Evolutionary conservation across 768 basidiomycete genomes (phyloP), one percentile per base, ranked within the genome.

Genomic region (Strobilomyces confusus): DNA sequence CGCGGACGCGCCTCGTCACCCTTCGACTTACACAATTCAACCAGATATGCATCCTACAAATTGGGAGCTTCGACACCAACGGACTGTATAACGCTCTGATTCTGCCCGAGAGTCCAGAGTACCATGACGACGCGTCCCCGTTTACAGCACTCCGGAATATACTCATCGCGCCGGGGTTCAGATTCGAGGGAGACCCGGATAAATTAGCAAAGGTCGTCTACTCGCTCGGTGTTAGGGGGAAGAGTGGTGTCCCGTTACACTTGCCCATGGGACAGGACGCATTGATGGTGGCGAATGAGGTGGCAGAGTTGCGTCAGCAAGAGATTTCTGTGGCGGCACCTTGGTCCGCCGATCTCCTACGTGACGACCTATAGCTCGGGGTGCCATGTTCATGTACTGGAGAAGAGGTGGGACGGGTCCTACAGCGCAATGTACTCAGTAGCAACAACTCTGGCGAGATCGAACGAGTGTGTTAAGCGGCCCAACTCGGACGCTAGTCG

Each of bases 21-120:
- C 2, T 25, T 41, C 8, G 8, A 20, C 26, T 22, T n/a, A n/a
- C 38, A 26, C n/a, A n/a, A 22, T 12, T 11, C 45, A 14, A 26
- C 9, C n/a, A 65, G 59, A 54, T 65, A 36, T 58, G 58, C 42
- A 60, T 60, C 32, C 34, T 65, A 22, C 49, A 63, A 49, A 19
- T 55, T 4, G 61, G 64, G 26, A 41, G 41, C 38, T 65, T 64
- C 20, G 5, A 33, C 19, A 64, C 63, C 7, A 46, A 40, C 14
- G 50, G n/a, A 13, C 0, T 44, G 2, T 0, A 17, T 23, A 36
- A 44, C 20, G 25, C 38, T 9, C 26, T 12, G 7, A 1, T 56
- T 8, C 38, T 56, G 15, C 60, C 59, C 8, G 40, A 55, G 47
- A 52, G 51, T 26, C 47, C 49, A 5, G 30, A 26, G 14, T 63